Evolutionary conservation across 1,139 yeast genomes (phyloP).

Genomic region (Suhomyces terraborum): DNA sequence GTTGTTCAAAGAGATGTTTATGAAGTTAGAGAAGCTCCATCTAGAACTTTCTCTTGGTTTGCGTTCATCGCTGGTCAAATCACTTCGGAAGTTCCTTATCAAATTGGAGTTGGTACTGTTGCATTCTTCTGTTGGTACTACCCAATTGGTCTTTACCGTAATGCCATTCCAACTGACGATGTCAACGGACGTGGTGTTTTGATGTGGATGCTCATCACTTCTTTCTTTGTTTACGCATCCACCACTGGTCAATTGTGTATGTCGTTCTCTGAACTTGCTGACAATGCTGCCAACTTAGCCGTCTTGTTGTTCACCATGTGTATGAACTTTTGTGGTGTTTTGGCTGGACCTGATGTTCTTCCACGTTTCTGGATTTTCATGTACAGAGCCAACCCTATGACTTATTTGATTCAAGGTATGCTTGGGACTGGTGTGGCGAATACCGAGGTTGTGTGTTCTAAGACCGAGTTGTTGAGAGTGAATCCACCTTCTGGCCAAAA

Average conservation of each 20-base stretch:
- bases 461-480: conserved; percentile 47
- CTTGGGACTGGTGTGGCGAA: conserved; percentile 56
- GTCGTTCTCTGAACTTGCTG: conserved; percentile 66
- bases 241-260: conserved; percentile 67
- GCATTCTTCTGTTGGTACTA: conserved; percentile 45
- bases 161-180: conserved; percentile 32
- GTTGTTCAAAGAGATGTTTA: conserved; percentile 75
- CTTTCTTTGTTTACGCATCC: conserved; percentile 60
- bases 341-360: conserved; percentile 60
- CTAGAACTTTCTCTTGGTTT: conserved; percentile 53
- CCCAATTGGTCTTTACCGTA: conserved; percentile 42
- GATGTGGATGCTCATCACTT: conserved; percentile 58
- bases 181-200: conserved; percentile 59
- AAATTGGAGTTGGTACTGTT: conserved; percentile 35
- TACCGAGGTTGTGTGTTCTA: conserved; percentile 49
- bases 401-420: conserved; percentile 58
- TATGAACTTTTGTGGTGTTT: conserved; percentile 80
- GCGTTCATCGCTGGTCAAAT: conserved; percentile 44
- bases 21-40: conserved; percentile 70
- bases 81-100: conserved; percentile 40
- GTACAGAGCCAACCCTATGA: conserved; percentile 68
- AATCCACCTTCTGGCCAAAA: conserved; percentile 52
- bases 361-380: conserved; percentile 56
- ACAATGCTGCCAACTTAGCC: conserved; percentile 72
- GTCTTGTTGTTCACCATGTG: conserved; percentile 65